Base-by-base conservation (phyloP, 257 asterid genomes). In the Primulina eburnea region DNA sequence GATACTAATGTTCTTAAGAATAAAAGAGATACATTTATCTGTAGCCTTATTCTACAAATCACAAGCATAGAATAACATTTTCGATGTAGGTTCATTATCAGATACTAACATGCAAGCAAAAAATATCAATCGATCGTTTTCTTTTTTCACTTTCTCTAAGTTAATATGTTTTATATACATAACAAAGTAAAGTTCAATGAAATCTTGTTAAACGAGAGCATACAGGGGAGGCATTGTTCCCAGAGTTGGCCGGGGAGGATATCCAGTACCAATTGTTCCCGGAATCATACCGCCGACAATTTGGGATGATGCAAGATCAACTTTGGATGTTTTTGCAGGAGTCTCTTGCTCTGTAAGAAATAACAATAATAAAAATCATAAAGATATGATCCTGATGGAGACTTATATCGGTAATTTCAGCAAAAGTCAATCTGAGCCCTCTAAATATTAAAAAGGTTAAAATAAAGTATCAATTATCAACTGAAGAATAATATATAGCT, bases 321-420 rank as follows among this genome's bases (percentile, higher is more conserved):
- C 82, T 84, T 88, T 92, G 72, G 95, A 81, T 67, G 86, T 69
- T 83, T 92, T 92, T 11, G 92, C 74, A 57, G 90, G 82, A 60
- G 77, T 73, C n/a, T 89, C 97, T 35, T 88, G 95, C 40, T 92
- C 97, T 90, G 83, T 72, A 78, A 73, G 52, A 73, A 60, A 65
- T 4, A 38, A 38, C 6, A 20, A 35, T 5, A 10, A 40, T 29
- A 56, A 33, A 35, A 34, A 18, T 12, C 7, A 32, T 73, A 11
- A 26, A 18, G 18, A 55, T 57, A 65, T 75, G 79, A 82, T 61
- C 67, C n/a, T 60, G 32, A 61, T 8, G 40, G 34, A n/a, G 29
- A 37, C 56, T 28, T 9, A 28, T 56, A 14, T 50, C 57, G 5
- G 57, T 16, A 5, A 16, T 38, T 2, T 20, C 2, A 20, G 30